Evolutionary conservation across 306 rosid genomes (phyloP).

Genomic region (Cyclanthera cordifolia): DNA sequence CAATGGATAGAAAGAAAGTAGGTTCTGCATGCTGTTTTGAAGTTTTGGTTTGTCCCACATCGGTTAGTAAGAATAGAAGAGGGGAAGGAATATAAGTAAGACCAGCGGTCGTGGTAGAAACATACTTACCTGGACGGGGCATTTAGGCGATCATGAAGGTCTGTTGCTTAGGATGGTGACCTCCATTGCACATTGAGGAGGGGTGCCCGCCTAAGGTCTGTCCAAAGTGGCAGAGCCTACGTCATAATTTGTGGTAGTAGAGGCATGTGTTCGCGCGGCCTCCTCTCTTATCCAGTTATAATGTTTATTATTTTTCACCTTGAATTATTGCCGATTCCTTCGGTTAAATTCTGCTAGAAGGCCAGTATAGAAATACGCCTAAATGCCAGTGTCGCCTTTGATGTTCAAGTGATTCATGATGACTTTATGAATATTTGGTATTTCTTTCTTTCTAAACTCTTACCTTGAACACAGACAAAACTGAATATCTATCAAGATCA

Average conservation of each 20-base stretch:
- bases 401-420: no score
- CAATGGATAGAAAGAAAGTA: no score
- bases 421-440: no score
- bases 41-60: neutral
- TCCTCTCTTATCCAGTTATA: neutral
- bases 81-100: neutral
- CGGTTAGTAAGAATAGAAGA: neutral
- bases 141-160: neutral
- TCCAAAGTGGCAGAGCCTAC: constrained; percentile 28
- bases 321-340: no score
- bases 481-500: no score
- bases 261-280: constrained; percentile 59
- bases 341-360: no score
- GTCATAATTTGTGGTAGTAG: constrained; percentile 45
- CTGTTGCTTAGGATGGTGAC: neutral
- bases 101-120: accelerated
- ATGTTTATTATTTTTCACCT: no score
- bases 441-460: no score
- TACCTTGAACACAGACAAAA: no score
- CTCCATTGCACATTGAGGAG: neutral
- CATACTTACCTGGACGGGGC: constrained; percentile 7
- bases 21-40: neutral
- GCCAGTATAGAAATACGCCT: no score
- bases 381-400: no score
- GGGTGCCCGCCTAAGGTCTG: constrained; percentile 5